Evolutionary conservation across 305 asterid species (phyloP), one percentile per base, ranked within the genome.

Genomic region (Fraxinus angustifolia): DNA sequence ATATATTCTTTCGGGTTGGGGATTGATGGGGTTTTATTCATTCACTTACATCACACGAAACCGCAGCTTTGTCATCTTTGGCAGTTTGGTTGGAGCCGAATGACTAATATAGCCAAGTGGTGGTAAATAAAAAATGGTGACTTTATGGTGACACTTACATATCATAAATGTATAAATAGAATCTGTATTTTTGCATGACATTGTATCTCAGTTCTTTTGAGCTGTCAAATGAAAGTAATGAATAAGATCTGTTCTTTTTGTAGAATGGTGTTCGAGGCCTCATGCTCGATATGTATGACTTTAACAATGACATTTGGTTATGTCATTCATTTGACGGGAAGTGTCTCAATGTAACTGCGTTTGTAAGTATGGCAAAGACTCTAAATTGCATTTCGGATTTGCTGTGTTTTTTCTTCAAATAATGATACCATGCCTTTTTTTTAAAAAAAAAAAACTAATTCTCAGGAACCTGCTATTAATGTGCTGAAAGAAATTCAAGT

Each of bases 201-300:
- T 67, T 4, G 16, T 26, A 67, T 67, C 73, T 16, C 8, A 28
- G 73, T 26, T 67, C 8, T 67, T 28, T 67, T 28, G 34, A 26
- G 36, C 75, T 33, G 75, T 70, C 17, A 67, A 67, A 30, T 67
- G 73, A 67, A 67, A 65, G 73, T 30, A 28, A 23, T 28, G 12
- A 30, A 30, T 70, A 70, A 67, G 36, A 28, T 28, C 14, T 16
- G 16, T 6, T 71, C 48, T 17, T 71, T 81, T 77, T 83, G 85
- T 80, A 95, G 99, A 95, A 94, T 88, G 99, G 99, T n/a, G 96
- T 95, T 78, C 93, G 99, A 50, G 99, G 99, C 34, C 92, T 95
- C 40, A 95, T 95, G 99, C 98, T 95, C 16, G 99, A 95, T 84
- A 88, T 91, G 92, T 95, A 95, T 76, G 99, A 95, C 85, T 95